Percentiles rank a stretch among this genome's conserved stretches.
Evolutionary conservation across 768 basidiomycete species (phyloP).

Genomic region (Trametes meyenii): DNA sequence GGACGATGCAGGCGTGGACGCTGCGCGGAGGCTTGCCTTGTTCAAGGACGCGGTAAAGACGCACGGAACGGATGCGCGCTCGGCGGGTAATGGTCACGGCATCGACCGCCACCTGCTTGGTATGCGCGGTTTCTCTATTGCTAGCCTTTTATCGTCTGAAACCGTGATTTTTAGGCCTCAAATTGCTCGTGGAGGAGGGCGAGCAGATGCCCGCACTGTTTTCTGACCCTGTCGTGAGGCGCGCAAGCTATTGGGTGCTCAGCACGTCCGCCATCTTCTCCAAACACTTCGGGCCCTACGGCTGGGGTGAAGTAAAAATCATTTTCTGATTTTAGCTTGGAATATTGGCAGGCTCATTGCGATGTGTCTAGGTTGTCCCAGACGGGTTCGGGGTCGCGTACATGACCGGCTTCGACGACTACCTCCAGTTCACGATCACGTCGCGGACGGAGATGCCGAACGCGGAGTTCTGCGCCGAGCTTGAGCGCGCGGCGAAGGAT

Average conservation of each 20-base stretch:
- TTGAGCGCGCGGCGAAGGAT: slow-evolving; percentile 66
- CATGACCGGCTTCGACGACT: slow-evolving; percentile 76
- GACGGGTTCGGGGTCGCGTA: slow-evolving; percentile 96
- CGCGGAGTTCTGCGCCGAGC: slow-evolving; percentile 68
- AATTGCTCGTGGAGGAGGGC: slow-evolving; percentile 60
- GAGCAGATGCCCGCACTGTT: slow-evolving; percentile 73
- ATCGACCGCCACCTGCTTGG: slow-evolving; percentile 90
- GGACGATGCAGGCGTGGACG: slow-evolving; percentile 51
- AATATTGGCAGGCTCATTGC: neutral
- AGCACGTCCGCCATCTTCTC: slow-evolving; percentile 90
- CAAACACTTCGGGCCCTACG: slow-evolving; percentile 82
- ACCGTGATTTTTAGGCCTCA: slow-evolving; percentile 55
- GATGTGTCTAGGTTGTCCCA: slow-evolving; percentile 64
- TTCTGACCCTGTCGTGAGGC: slow-evolving; percentile 70
- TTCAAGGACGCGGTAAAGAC: slow-evolving; percentile 64
- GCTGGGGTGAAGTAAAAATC: slow-evolving; percentile 81
- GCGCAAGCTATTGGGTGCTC: slow-evolving; percentile 82
- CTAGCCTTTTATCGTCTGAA: neutral
- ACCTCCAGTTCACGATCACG: slow-evolving; percentile 85
- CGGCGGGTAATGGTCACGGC: slow-evolving; percentile 69
- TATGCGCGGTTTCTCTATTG: slow-evolving; percentile 32
- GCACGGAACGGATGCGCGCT: slow-evolving; percentile 68
- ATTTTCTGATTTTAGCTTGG: slow-evolving; percentile 6
- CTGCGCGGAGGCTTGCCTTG: slow-evolving; percentile 50
- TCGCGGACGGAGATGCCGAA: slow-evolving; percentile 87